Base-by-base conservation (phyloP, 257 asterid genomes). In the Lavandula angustifolia region DNA sequence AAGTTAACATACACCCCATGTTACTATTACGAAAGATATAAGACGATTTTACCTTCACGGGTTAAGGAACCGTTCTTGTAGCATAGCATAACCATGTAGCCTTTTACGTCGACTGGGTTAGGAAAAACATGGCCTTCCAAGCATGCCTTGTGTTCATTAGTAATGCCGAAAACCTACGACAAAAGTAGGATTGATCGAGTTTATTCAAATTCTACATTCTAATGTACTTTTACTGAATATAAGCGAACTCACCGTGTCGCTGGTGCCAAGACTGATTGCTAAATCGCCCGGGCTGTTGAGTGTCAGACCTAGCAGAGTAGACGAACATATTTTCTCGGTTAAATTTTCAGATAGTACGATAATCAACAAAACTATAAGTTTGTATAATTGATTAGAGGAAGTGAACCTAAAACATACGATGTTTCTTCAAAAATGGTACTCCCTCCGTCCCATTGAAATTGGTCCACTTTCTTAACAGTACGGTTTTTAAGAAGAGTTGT, bases 121-220 rank as follows among this genome's bases (percentile, higher is more conserved):
- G 99, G 99, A 68, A 89, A 92, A 62, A 85, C 94, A 27, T 92
- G 95, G 35, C 99, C 99, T 71, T 92, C 96, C 78, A 92, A 73
- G 80, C 89, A 75, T 11, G 99, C 82, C 44, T 80, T 84, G 78
- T 82, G 96, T 38, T 84, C 92, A 43, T 64, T 41, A 34, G 96
- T 81, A 68, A 92, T 87, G 50, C 96, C 94, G 50, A 92, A 92
- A 37, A 92, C 89, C 95, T 87, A 34, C 40, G 65, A 6, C 38
- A 60, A 55, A 29, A 41, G 37, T 61, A 33, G 10, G 27, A 62
- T 13, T 27, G 27, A 32, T 47, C 32, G 44, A n/a, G 27, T 62
- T 60, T 38, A 59, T 49, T 22, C 13, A 10, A 18, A 54, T 16
- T 42, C 8, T 16, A 22, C 1, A 22, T 22, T 22, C 2, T 22